phyloP scores from a whole-genome alignment of 192 early-diverging fungal species.

The Gorgonomyces haynaldii region DNA sequence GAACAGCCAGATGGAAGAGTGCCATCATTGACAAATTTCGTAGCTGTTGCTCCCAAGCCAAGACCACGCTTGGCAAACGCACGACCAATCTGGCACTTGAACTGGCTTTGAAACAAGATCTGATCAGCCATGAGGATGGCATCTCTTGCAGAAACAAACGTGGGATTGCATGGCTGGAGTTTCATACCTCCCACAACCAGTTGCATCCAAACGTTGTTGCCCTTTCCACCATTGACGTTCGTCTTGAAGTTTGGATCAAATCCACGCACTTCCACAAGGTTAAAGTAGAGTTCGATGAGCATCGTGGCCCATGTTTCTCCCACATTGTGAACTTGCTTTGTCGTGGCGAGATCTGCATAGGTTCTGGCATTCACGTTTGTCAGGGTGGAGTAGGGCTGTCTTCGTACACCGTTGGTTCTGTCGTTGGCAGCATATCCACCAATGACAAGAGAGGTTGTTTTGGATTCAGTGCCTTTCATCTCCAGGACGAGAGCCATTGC shows the following conservation, averaged over 20 bases:
- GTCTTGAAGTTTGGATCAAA: constrained; percentile 9
- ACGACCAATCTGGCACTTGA: constrained; percentile 44
- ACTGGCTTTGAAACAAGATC: constrained; percentile 29
- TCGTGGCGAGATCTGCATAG: constrained; percentile 4
- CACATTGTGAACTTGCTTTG: constrained; percentile 35
- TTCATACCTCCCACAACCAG: constrained; percentile 45
- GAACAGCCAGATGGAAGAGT: constrained; percentile 2
- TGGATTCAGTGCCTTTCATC: too few relatives aligned
- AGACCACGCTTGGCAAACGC: constrained; percentile 61
- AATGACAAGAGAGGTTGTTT: too few relatives aligned
- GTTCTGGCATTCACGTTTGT: constrained; percentile 15
- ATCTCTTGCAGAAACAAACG: constrained; percentile 48
- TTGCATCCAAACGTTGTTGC: constrained; percentile 38
- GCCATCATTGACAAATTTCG: constrained; percentile 5
- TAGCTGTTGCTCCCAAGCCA: constrained; percentile 25
- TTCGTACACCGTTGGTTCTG: constrained; percentile 36
- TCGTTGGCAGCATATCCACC: too few relatives aligned
- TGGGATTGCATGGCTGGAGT: constrained; percentile 56
- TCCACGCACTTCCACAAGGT: constrained; percentile 30
- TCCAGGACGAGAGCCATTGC: constrained; percentile 32
- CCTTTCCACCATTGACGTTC: constrained; percentile 9
- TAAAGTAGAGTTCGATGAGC: constrained; percentile 45
- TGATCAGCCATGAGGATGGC: constrained; percentile 53
- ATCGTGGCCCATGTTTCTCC: constrained; percentile 48
- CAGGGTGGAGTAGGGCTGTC: constrained; percentile 42